Evolutionary conservation across 768 basidiomycete genomes (phyloP).

Genomic region (Mycena leptocephala): DNA sequence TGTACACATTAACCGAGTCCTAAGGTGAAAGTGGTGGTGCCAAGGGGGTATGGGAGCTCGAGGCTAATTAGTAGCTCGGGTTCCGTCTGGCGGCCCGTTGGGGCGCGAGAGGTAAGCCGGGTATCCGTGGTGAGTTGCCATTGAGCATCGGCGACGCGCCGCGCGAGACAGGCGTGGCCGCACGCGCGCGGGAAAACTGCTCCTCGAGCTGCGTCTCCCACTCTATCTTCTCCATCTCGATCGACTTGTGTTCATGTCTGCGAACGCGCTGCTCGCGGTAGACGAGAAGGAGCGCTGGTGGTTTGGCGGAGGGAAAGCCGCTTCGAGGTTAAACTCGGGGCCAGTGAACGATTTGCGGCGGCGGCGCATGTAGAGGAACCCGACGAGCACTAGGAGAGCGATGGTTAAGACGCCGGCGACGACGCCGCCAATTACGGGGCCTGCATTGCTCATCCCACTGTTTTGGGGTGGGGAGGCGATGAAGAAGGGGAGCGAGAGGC

Average conservation of each 20-base stretch:
- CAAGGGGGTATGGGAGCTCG: not conserved
- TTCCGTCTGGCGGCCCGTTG: conserved; percentile 16
- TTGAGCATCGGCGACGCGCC: conserved; percentile 4
- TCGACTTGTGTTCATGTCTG: not conserved
- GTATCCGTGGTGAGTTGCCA: too few relatives aligned
- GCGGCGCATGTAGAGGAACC: conserved; percentile 30
- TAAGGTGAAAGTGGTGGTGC: not conserved
- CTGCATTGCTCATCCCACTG: not conserved
- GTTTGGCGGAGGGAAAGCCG: conserved; percentile 3
- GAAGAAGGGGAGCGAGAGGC: not conserved
- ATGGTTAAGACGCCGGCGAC: conserved; percentile 5
- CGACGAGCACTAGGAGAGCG: conserved; percentile 12
- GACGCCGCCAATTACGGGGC: conserved; percentile 18
- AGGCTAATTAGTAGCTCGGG: conserved; percentile 15
- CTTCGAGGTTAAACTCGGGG: conserved; percentile 25
- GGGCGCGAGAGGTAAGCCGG: conserved; percentile 10
- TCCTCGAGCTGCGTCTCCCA: conserved; percentile 35
- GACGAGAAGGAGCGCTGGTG: conserved; percentile 19
- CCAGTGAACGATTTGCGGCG: conserved; percentile 19
- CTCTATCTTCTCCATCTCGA: conserved; percentile 30
- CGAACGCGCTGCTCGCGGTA: not conserved
- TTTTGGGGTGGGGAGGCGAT: not conserved
- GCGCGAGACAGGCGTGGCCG: conserved; percentile 27
- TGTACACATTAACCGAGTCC: not conserved
- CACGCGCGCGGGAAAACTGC: conserved; percentile 36